Evolutionary conservation across 2,329 filamentous ascomycete species (phyloP).

Genomic region (Hypoxylon sp.): DNA sequence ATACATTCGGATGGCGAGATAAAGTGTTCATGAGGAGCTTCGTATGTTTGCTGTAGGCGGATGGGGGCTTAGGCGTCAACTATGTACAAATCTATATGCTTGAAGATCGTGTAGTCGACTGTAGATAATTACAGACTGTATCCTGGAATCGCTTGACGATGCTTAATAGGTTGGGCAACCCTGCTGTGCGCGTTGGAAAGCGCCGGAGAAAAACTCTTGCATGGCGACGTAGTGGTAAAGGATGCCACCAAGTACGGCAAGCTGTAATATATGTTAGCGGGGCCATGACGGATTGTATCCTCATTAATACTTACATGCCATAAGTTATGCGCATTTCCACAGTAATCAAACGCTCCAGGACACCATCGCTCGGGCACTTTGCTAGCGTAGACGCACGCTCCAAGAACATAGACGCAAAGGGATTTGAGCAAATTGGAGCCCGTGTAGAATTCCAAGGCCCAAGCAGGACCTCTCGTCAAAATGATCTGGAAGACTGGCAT

Average conservation of each 20-base stretch:
- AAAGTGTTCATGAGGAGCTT: not conserved
- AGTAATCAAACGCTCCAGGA: constrained; percentile 94
- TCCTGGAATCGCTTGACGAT: constrained; percentile 9
- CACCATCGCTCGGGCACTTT: constrained; percentile 94
- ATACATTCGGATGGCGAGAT: not conserved
- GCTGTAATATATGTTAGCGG: constrained; percentile 93
- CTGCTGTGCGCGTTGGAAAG: constrained; percentile 77
- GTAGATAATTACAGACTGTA: constrained; percentile 17
- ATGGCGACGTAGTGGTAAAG: constrained; percentile 98
- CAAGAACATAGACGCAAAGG: constrained; percentile 85
- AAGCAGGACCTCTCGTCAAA: constrained; percentile 80
- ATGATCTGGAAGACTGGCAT: constrained; percentile 89
- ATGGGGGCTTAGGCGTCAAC: not conserved
- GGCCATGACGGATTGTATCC: constrained; percentile 88
- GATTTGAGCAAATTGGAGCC: constrained; percentile 82
- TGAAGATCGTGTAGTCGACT: not conserved
- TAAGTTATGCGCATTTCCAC: constrained; percentile 95
- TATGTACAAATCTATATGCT: constrained; percentile 13
- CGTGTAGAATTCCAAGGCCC: constrained; percentile 91
- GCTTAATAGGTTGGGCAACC: constrained; percentile 70
- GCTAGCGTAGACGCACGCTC: constrained; percentile 89
- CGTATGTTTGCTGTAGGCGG: not conserved
- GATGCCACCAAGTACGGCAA: constrained; percentile 94
- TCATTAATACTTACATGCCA: constrained; percentile 87
- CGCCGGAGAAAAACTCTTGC: constrained; percentile 90